These are phyloP conservation scores for Aspergillus pseudoglaucus DNA, from an alignment of 2,329 filamentous ascomycete genomes.

Conservation along the genomic window DNA sequence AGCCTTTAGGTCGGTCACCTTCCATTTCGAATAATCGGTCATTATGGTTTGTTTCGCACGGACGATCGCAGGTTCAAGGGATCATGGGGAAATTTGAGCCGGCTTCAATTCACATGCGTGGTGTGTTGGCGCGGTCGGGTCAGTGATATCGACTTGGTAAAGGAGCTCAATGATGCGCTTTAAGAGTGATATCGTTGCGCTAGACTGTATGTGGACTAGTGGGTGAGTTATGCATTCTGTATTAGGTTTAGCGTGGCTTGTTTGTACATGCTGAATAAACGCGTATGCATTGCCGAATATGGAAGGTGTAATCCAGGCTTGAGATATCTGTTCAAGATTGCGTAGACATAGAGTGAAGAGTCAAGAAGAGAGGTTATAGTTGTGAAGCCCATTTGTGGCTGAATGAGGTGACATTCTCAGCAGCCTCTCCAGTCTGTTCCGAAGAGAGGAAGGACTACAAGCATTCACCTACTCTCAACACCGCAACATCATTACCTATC, in stretches of 20 bases:
- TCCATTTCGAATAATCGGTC: conserved; percentile 54
- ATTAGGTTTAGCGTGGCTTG: neutral
- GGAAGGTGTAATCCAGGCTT: neutral
- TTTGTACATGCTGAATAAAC: neutral
- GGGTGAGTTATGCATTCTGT: neutral
- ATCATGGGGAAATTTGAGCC: neutral
- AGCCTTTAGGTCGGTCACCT: conserved; percentile 67
- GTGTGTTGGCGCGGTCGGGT: conserved; percentile 1
- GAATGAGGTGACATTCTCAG: no score
- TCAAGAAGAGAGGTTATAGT: no score
- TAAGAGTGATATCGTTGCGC: conserved; percentile 11
- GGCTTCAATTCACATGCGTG: neutral
- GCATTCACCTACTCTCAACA: no score
- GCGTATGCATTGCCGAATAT: neutral
- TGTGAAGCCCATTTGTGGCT: no score
- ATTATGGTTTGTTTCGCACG: conserved; percentile 25
- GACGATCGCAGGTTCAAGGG: neutral
- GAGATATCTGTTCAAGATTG: no score
- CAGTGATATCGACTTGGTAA: neutral
- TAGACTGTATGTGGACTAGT: conserved; percentile 3
- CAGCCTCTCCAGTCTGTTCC: no score
- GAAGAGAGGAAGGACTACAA: no score
- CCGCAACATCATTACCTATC: no score
- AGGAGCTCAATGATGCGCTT: neutral
- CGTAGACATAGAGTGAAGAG: no score